phyloP scores from a whole-genome alignment of 1,139 yeast genomes.

The Scheffersomyces parashehatae region DNA sequence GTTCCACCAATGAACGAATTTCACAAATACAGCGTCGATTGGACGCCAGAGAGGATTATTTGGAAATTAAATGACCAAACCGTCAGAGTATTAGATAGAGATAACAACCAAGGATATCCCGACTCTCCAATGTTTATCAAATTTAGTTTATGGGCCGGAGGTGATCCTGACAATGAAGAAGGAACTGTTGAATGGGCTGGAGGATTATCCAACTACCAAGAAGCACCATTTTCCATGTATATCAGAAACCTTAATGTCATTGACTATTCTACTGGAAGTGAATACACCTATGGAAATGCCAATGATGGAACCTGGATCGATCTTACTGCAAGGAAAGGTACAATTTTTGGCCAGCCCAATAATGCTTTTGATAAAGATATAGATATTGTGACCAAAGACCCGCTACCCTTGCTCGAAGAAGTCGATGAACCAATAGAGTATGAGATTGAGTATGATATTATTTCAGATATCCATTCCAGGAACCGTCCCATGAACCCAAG shows the following conservation, averaged over 20 bases:
- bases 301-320: constrained; percentile 8
- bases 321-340: constrained; percentile 1
- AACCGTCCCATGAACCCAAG: background rate
- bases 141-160: constrained; percentile 43
- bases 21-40: constrained; percentile 36
- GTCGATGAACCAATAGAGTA: too few species aligned
- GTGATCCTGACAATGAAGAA: constrained; percentile 44
- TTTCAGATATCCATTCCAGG: too few species aligned
- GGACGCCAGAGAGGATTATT: constrained; percentile 34
- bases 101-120: constrained; percentile 34
- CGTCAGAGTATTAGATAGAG: constrained; percentile 23
- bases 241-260: constrained; percentile 27
- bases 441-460: too few species aligned
- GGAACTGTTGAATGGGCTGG: constrained; percentile 53
- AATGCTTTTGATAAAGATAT: too few species aligned
- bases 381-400: too few species aligned
- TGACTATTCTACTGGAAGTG: constrained; percentile 37
- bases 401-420: too few species aligned
- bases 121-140: constrained; percentile 39
- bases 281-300: constrained; percentile 32
- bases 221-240: constrained; percentile 37
- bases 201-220: constrained; percentile 36
- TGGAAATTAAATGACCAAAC: constrained; percentile 35
- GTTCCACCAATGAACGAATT: constrained; percentile 24
- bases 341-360: background rate